Base-by-base conservation (phyloP, 2,329 filamentous ascomycete genomes). In the Hirsutella minnesotensis region DNA sequence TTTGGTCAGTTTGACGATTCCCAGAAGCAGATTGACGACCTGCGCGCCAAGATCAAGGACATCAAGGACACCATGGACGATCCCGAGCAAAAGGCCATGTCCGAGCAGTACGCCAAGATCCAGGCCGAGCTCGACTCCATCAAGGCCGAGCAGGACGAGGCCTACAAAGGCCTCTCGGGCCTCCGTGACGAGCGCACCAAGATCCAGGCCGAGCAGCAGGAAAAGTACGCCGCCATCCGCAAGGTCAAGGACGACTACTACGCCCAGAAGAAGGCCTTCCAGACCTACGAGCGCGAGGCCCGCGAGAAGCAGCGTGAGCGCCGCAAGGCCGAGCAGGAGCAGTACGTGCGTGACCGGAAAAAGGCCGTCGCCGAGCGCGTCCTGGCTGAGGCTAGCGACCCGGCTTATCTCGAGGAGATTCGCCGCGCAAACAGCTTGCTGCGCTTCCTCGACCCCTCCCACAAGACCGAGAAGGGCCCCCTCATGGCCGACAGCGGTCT, bases 351-450 rank as follows among this genome's bases (percentile, higher is more conserved):
- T 57, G 80, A 84, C 61, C 79, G 79, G 67, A 80, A 82, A 66
- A 84, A 82, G 70, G 81, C 84, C 59, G 75, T 79, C 41, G 86
- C 86, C 43, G 75, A 85, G 65, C 76, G 81, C 61, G 74, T 86
- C 63, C 79, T 94, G 34, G 80, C 81, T 56, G 84, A 90, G 58
- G 86, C 86, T 53, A 85, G 81, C 59, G 82, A 86, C 55, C 88
- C 83, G 15, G 92, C 92, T 41, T 98, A 87, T 71, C 74, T 86
- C 38, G 87, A 95, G 54, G 88, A 98, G 69, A 95, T 98, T 57
- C 77, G 88, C 55, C 83, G 83, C 42, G 86, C 87, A 48, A 86
- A 92, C 68, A 84, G 81, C 60, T 73, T 98, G 38, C 85, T 96
- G 53, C 81, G 82, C 53, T 90, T 90, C 74, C 90, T 96, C 53